Base-by-base conservation (phyloP, 1,284 basidiomycete species). In the Phellopilus nigrolimitatus region DNA sequence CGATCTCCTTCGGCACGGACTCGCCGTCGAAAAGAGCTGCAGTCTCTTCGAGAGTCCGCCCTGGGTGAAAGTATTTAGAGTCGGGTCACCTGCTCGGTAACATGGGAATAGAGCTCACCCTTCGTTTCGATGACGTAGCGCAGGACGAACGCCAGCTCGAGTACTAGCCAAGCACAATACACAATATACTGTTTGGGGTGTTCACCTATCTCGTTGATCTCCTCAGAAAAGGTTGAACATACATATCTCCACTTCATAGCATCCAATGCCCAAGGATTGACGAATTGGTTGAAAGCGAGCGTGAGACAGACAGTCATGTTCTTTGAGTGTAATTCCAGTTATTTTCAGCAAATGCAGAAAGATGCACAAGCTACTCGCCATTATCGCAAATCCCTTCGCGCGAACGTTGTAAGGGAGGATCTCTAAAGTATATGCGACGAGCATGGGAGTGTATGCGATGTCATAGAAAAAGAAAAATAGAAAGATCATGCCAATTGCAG, bases 401-500 rank as follows among this genome's bases (percentile, higher is more conserved):
- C 84, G 76, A 45, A 88, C 79, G 41, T 69, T 73, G 65, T 79
- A 82, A 0, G 84, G 84, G 0, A 84, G 66, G 53, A 88, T 85
- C 61, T 88, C 84, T 46, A 84, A 66, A 1, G 79, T 79, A 62
- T 84, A 84, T 1, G 81, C 73, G 21, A 82, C 71, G 9, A 82
- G 64, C 71, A 83, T 73, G 1, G 81, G 79, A 0, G 80, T 79
- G 62, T 82, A 84, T 9, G 81, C 82, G 51, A 84, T 70, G 59
- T 79, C 79, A 62, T 86, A 87, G 67, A 81, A 82, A 51, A 79
- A 71, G 61, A 79, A 83, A 64, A 81, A 86, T 6, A 84, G 50
- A 64, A 86, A 88, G 60, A 88, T 79, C 66, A 86, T 73, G 12
- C 82, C 81, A 57, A 88, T 75, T n/a, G 79, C 82, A 6, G 78